phyloP scores from a whole-genome alignment of 2,329 filamentous ascomycete species.

The Penicillium digitatum region DNA sequence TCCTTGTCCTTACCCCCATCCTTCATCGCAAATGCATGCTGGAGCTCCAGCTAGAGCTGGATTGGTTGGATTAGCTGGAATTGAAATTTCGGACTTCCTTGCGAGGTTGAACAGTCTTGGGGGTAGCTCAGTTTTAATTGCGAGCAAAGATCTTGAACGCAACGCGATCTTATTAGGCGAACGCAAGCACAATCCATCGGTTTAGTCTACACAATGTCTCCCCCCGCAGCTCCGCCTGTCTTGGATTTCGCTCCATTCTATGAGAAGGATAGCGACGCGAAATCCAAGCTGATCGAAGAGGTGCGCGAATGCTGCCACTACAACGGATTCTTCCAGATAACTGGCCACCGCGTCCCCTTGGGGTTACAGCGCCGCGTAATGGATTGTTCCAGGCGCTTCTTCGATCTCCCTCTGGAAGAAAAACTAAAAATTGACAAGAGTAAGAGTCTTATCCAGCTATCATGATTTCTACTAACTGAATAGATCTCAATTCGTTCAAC shows the following conservation, averaged over 20 bases:
- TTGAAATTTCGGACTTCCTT: conserved; percentile 25
- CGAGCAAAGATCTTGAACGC: conserved; percentile 9
- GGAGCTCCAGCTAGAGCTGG: neutral
- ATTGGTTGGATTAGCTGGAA: neutral
- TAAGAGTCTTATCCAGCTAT: conserved; percentile 9
- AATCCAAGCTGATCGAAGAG: conserved; percentile 26
- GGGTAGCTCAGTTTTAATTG: neutral
- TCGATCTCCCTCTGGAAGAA: conserved; percentile 40
- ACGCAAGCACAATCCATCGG: conserved; percentile 9
- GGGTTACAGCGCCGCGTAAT: conserved; percentile 40
- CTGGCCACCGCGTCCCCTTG: conserved; percentile 39
- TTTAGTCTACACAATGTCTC: conserved; percentile 23
- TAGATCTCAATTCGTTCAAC: conserved; percentile 41
- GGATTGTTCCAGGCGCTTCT: conserved; percentile 41
- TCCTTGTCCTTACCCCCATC: conserved; percentile 5
- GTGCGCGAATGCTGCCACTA: conserved; percentile 28
- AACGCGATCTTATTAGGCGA: conserved; percentile 10
- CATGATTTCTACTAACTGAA: neutral
- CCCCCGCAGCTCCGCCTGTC: conserved; percentile 30
- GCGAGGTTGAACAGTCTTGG: neutral
- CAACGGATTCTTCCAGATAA: conserved; percentile 48
- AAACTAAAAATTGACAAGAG: conserved; percentile 39
- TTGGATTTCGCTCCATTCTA: conserved; percentile 36
- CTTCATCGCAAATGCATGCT: neutral
- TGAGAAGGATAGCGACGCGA: conserved; percentile 26